Evolutionary conservation across 352 stramenopile genomes (phyloP).

Genomic region (Aphanomyces invadans): DNA sequence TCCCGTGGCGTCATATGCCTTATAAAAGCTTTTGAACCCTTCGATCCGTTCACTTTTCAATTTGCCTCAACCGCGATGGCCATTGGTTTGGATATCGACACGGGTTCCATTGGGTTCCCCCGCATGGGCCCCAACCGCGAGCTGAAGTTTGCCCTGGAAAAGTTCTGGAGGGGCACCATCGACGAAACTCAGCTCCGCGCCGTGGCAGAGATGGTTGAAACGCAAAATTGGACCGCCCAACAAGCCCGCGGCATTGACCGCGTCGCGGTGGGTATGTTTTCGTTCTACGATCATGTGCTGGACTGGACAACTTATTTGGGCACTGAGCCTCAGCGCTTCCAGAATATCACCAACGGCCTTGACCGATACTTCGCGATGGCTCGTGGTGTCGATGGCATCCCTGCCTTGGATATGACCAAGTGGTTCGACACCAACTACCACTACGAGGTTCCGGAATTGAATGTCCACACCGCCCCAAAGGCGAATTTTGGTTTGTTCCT

Average conservation of each 20-base stretch:
- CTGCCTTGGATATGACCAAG: conserved; percentile 91
- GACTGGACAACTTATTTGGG: conserved; percentile 83
- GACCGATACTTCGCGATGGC: conserved; percentile 88
- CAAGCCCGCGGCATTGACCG: conserved; percentile 58
- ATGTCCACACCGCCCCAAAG: conserved; percentile 49
- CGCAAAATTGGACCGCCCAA: conserved; percentile 83
- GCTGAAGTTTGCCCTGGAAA: conserved; percentile 91
- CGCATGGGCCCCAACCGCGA: conserved; percentile 90
- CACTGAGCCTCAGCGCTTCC: conserved; percentile 68
- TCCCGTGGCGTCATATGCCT: neutral
- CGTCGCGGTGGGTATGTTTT: conserved; percentile 84
- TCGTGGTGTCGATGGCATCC: conserved; percentile 81
- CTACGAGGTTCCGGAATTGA: conserved; percentile 91
- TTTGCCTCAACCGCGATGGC: conserved; percentile 8
- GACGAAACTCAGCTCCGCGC: conserved; percentile 69
- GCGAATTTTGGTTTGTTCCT: conserved; percentile 81
- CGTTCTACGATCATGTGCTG: conserved; percentile 88
- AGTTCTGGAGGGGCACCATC: conserved; percentile 86
- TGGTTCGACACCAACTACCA: conserved; percentile 95
- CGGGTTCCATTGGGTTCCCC: conserved; percentile 82
- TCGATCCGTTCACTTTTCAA: conserved; percentile 11
- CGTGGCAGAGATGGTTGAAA: conserved; percentile 67
- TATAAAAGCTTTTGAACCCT: too few relatives aligned
- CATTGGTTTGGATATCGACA: conserved; percentile 36
- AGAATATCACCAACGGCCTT: conserved; percentile 45